Base-by-base conservation (phyloP, 768 basidiomycete genomes). In the Crassisporium funariophilum region DNA sequence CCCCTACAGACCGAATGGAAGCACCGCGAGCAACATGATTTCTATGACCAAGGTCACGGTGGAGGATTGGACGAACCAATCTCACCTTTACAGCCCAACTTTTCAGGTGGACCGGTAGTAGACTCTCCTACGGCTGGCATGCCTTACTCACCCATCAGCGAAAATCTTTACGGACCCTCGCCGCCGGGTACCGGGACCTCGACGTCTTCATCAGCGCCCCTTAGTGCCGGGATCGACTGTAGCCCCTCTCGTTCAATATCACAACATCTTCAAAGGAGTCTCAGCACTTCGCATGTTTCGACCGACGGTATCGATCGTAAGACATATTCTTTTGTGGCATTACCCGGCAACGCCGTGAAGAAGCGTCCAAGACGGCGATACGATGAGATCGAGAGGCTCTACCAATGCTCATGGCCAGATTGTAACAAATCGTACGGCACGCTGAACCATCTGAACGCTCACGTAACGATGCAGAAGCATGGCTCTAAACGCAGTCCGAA, bases 381-480 rank as follows among this genome's bases (percentile, higher is more conserved):
- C 66, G 95, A 98, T 65, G 95, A 98, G 77, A 97, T 98, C 55
- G 94, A 97, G 69, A 83, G 95, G 20, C 69, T 95, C 42, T 98
- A 98, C 63, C 79, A 81, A 46, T 98, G 95, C 73, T 85, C 86
- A 40, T 91, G 83, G 80, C 79, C 78, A 4, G 76, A 82, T 35
- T 86, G 83, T 54, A 76, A 82, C 45, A 95, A 95, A 70, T 78
- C 89, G 20, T 97, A 95, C 60, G 94, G 94, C 22, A 97, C 94
- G 4, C 76, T 98, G 39, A 98, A 99, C 64, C 95, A 99, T 67
- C 77, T 99, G 50, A 99, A 99, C 64, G 93, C 94, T 22, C 95
- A 99, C 65, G 92, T 98, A 47, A 88, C 85, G n/a, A 97, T 97
- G 91, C 95, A 98, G 67, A 90, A 90, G 67, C 95, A 99, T 64